These are phyloP conservation scores for Thielaviopsis euricoi DNA, from an alignment of 2,329 filamentous ascomycete genomes.

Conservation along the genomic window DNA sequence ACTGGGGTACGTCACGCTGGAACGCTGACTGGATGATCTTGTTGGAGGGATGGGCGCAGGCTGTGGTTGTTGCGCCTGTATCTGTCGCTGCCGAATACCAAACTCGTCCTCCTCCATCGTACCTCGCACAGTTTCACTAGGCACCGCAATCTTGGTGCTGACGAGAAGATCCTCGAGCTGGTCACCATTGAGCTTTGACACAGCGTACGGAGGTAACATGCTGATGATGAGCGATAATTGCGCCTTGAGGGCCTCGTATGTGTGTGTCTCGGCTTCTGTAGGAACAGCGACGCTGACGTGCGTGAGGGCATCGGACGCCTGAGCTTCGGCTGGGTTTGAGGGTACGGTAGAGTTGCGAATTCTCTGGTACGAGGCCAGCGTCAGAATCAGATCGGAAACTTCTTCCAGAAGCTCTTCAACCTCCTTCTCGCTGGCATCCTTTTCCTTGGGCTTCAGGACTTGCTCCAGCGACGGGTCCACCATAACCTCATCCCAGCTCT, in stretches of 20 bases:
- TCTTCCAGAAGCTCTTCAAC: slow-evolving; percentile 54
- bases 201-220: slow-evolving; percentile 65
- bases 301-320: slow-evolving; percentile 50
- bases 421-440: slow-evolving; percentile 47
- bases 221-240: slow-evolving; percentile 60
- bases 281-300: slow-evolving; percentile 51
- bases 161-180: slow-evolving; percentile 71
- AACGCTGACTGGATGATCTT: slow-evolving; percentile 6
- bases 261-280: slow-evolving; percentile 40
- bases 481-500: slow-evolving; percentile 39
- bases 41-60: slow-evolving; percentile 1
- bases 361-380: slow-evolving; percentile 60
- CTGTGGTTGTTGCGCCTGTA: slow-evolving; percentile 19
- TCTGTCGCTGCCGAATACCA: slow-evolving; percentile 33
- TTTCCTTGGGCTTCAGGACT: slow-evolving; percentile 31
- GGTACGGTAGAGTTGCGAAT: slow-evolving; percentile 57
- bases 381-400: slow-evolving; percentile 61
- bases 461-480: slow-evolving; percentile 42
- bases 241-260: slow-evolving; percentile 58
- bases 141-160: slow-evolving; percentile 59
- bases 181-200: slow-evolving; percentile 73
- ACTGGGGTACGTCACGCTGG: slow-evolving; percentile 24
- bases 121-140: slow-evolving; percentile 57
- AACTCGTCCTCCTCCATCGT: slow-evolving; percentile 72
- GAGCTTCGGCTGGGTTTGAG: slow-evolving; percentile 42